These are phyloP conservation scores for Vigna mungo DNA, from an alignment of 306 rosid species.

Conservation along the genomic window DNA sequence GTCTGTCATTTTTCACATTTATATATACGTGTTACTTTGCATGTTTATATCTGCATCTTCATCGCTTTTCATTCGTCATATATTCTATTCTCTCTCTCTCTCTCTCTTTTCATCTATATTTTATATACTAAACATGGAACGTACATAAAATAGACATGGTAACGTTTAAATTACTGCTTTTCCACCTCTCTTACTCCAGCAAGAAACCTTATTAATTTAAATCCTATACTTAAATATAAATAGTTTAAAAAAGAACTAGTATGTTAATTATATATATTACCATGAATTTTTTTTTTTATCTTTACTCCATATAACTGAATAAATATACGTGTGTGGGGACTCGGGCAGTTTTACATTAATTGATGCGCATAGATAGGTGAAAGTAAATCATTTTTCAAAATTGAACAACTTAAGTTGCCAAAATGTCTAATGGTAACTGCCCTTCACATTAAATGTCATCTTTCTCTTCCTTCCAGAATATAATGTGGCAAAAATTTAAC, in stretches of 20 bases:
- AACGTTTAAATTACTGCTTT: background rate
- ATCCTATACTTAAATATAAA: background rate
- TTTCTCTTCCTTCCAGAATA: background rate
- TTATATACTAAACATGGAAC: background rate
- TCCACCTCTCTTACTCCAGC: background rate
- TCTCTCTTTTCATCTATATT: background rate
- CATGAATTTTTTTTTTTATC: background rate
- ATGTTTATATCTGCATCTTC: background rate
- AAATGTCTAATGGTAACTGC: background rate
- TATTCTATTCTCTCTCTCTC: background rate
- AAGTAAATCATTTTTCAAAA: background rate
- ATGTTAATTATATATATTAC: background rate
- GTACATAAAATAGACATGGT: background rate
- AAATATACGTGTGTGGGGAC: background rate
- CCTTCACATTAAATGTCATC: background rate
- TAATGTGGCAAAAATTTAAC: background rate
- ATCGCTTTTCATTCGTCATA: background rate
- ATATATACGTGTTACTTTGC: background rate
- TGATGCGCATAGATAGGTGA: background rate
- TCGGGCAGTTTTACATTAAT: background rate
- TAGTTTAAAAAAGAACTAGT: background rate
- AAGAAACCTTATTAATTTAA: background rate
- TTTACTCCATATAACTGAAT: background rate
- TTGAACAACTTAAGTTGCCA: background rate
- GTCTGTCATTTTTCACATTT: slow-evolving; percentile 1